phyloP scores from a whole-genome alignment of 1,284 basidiomycete species.

The Hortiboletus rubellus region DNA sequence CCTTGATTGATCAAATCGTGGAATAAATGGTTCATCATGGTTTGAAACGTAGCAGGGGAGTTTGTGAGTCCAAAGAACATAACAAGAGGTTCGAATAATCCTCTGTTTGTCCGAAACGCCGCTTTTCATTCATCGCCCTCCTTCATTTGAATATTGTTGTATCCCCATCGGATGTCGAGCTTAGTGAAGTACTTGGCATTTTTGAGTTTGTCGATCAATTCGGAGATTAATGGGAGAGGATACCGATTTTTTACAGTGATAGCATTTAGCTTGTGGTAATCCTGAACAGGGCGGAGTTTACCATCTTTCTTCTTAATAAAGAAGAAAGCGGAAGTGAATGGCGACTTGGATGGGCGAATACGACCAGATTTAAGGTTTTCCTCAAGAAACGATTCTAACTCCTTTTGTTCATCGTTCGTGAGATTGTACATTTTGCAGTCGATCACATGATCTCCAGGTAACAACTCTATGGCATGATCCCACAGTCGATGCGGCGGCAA shows the following conservation, averaged over 20 bases:
- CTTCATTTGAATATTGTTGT: not conserved
- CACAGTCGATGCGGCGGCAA: not conserved
- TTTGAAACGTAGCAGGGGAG: not conserved
- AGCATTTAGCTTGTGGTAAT: not conserved
- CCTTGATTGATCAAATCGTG: not conserved
- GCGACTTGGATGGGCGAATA: not conserved
- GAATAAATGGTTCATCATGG: not conserved
- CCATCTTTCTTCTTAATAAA: not conserved
- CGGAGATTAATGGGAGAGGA: accelerated
- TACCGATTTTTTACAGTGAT: not conserved
- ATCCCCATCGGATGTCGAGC: not conserved
- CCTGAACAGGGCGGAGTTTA: not conserved
- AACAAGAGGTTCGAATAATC: not conserved
- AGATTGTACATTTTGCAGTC: not conserved
- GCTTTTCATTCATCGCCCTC: constrained; percentile 8
- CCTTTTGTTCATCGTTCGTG: not conserved
- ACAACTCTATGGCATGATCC: not conserved
- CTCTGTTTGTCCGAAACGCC: not conserved
- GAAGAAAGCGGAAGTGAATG: not conserved
- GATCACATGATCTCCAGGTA: not conserved
- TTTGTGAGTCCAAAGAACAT: constrained; percentile 1
- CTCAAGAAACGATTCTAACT: not conserved
- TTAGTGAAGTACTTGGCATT: not conserved
- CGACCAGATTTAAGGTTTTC: not conserved
- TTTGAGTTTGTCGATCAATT: not conserved